Evolutionary conservation across 1,139 yeast species (phyloP), one percentile per base, ranked within the genome.

Genomic region (Magnusiomyces magnusii): DNA sequence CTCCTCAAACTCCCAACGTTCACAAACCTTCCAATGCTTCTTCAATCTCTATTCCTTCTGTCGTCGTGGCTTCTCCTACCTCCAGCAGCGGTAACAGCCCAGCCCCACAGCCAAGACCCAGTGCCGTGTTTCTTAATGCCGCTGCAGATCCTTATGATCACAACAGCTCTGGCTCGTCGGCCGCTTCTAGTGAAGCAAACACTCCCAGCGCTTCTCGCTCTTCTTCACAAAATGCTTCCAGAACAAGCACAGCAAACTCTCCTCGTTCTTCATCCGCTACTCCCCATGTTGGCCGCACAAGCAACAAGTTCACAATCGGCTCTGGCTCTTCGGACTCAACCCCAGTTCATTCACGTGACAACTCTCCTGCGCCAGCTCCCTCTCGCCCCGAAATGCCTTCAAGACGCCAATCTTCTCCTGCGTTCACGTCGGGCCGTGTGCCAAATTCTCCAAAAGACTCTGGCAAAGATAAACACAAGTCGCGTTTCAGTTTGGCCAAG

Each of bases 351-450:
- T 65, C 68, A 19, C 58, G 66, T 31, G 66, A 64, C 19, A 51
- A 61, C 15, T 64, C 67, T 2, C 67, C 67, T 9, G 47, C 63
- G 41, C 64, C 75, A 17, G 68, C 71, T 1, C 73, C 73, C 17
- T 71, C 64, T 7, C 64, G 63, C 21, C 66, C 67, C 9, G 71
- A 72, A 27, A 70, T 73, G 42, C 71, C 74, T 3, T 73, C 75
- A 9, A 65, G 75, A 52, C 73, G 73, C 56, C 72, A 70, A 51
- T 73, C 73, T 59, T 66, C 68, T 47, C 68, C 66, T 54, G 42
- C 60, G 27, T 28, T 21, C 28, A 31, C 39, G 39, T 23, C 60
- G 52, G 58, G 60, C 58, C 17, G 56, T 7, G 24, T 49, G 15
- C 54, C 57, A 41, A 17, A 52, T 15, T 34, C 59, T 9, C 49